Evolutionary conservation across 192 early-diverging fungal genomes (phyloP).

Genomic region (Backusella macrospora): DNA sequence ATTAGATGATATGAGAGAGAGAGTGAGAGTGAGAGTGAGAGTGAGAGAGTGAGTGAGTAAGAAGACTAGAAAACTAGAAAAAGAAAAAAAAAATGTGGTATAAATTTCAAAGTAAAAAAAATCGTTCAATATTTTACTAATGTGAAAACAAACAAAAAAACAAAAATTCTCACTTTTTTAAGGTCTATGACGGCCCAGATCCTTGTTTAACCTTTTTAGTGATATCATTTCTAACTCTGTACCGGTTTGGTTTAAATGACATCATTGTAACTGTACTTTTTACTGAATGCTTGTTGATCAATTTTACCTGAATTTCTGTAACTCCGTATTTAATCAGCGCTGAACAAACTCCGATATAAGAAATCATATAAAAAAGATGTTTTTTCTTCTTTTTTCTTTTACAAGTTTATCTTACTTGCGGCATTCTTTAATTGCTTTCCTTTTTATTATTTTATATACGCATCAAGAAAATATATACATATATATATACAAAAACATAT

Average conservation of each 20-base stretch:
- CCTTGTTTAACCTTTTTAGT: neutral
- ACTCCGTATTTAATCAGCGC: neutral
- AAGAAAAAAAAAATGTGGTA: neutral
- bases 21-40: neutral
- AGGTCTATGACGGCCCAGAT: neutral
- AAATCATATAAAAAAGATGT: neutral
- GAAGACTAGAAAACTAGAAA: neutral
- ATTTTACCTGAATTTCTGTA: neutral
- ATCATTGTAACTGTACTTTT: neutral
- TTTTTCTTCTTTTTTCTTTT: neutral
- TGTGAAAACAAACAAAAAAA: too few relatives aligned
- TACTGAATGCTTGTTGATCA: neutral
- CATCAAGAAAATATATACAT: neutral
- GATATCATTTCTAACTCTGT: conserved; percentile 5
- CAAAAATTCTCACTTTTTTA: neutral
- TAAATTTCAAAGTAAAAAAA: neutral
- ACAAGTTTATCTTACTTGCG: too few relatives aligned
- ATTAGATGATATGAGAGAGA: neutral
- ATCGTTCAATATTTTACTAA: too few relatives aligned
- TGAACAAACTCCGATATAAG: neutral
- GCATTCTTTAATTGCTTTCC: neutral
- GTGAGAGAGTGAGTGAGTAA: neutral
- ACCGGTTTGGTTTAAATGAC: neutral
- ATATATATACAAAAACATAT: too few relatives aligned
- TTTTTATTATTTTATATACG: neutral